Conservation (phyloP, 495 filamentous ascomycete genomes). For the Penicillium silybi region DNA sequence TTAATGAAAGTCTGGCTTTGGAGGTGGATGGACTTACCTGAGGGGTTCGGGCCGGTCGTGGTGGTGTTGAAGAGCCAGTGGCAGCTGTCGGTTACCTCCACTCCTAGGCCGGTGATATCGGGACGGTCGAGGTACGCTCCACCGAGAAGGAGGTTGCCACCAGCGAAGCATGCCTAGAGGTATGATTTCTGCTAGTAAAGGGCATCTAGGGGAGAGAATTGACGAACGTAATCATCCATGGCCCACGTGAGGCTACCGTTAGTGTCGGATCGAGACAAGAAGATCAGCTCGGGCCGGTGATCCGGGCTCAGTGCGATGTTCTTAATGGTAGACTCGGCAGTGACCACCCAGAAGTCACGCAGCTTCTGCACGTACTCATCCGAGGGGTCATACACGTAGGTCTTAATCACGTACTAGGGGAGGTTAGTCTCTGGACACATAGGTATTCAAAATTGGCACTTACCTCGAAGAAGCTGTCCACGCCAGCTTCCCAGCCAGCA, state of each 20-base stretch:
- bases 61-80: constrained; percentile 60
- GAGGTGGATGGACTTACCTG: constrained; percentile 23
- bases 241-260: constrained; percentile 27
- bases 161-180: constrained; percentile 62
- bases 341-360: constrained; percentile 61
- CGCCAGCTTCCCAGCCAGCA: constrained; percentile 19
- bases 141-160: constrained; percentile 77
- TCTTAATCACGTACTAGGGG: constrained; percentile 71
- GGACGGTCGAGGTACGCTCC: constrained; percentile 56
- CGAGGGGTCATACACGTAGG: constrained; percentile 62
- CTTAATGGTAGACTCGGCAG: constrained; percentile 64
- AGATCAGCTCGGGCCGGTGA: constrained; percentile 61
- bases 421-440: background rate
- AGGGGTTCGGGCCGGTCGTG: constrained; percentile 63
- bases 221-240: constrained; percentile 24
- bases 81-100: constrained; percentile 65
- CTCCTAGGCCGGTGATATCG: constrained; percentile 61
- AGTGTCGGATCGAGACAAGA: constrained; percentile 53
- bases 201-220: constrained; percentile 22
- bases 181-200: constrained; percentile 44
- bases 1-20: background rate
- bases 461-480: constrained; percentile 23
- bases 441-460: background rate
- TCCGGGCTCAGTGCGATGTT: constrained; percentile 62
- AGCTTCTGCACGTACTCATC: constrained; percentile 50